These are phyloP conservation scores for Apiospora phragmitis DNA, from an alignment of 2,329 filamentous ascomycete species.

Conservation along the genomic window DNA sequence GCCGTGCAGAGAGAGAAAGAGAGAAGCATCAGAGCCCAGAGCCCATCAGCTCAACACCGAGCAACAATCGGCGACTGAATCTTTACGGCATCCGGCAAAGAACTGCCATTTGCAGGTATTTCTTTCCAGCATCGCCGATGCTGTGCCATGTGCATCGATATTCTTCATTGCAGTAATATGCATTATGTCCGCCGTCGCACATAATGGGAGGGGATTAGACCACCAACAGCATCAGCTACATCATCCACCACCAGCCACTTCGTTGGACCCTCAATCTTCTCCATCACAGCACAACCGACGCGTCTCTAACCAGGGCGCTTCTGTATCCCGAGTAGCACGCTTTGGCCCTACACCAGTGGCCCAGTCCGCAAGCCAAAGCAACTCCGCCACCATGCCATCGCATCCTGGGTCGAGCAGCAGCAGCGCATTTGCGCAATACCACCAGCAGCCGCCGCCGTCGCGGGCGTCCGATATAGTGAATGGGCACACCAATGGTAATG, in stretches of 20 bases:
- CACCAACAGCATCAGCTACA: constrained; percentile 1
- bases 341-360: background rate
- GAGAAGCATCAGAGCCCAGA: background rate
- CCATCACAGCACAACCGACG: background rate
- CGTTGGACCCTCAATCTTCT: background rate
- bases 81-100: background rate
- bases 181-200: constrained; percentile 1
- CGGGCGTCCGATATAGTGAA: background rate
- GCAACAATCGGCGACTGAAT: background rate
- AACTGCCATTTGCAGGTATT: background rate
- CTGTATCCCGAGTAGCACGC: background rate
- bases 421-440: constrained; percentile 3
- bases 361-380: background rate
- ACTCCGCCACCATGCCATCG: constrained; percentile 2
- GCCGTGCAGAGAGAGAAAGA: background rate
- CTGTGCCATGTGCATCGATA: background rate
- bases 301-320: constrained; percentile 5
- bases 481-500: constrained; percentile 13
- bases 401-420: constrained; percentile 6
- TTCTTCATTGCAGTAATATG: background rate
- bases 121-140: background rate
- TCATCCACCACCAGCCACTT: background rate
- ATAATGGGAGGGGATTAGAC: constrained; percentile 7
- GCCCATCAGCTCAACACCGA: background rate
- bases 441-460: constrained; percentile 1